Evolutionary conservation across 805 yeast species (phyloP), one percentile per base, ranked within the genome.

Genomic region (Helenozyma baotianmanensis): DNA sequence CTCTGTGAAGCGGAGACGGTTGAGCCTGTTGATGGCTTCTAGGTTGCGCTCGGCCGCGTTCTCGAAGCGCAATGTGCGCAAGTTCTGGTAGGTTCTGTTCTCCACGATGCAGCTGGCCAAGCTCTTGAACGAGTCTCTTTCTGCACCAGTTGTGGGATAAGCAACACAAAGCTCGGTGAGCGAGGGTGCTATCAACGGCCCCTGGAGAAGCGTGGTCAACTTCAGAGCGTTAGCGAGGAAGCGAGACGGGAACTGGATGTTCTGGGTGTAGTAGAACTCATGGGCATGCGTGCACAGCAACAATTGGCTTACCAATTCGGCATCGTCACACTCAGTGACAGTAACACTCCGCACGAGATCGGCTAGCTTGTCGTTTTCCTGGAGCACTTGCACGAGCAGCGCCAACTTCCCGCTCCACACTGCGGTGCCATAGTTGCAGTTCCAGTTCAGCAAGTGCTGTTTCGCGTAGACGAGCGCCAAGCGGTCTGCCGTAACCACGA

Each of bases 401-500:
- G 22, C 32, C 9, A 51, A 9, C 8, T 37, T 34, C 6, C 32
- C 25, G 7, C 42, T 25, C 15, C 36, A 42, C 16, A 54, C 31
- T 11, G 35, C 33, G 6, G 45, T 40, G 33, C 45, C 41, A 23
- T 28, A 40, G 25, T 41, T 29, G 43, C 28, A 6, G 55, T 50
- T 14, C 58, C 59, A 36, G 34, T 45, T 39, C 8, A 32, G 27
- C n/a, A 37, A 24, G n/a, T 40, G 32, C 2, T 32, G 30, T 11
- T 23, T 29, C 11, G 45, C 46, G 18, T 43, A 39, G 5, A 18
- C 23, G 8, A 34, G 27, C 6, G 39, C 35, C 23, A 30, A 33
- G 14, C 8, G 12, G 14, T 48, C 47, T 12, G 32, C 43, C 7
- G 47, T 38, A 14, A 59, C 38, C 2, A 51, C 39, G 9, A 58